Percentiles rank a stretch among this genome's conserved stretches.
Evolutionary conservation across 140 eudicot species (phyloP).

Genomic region (Oenanthe javanica): DNA sequence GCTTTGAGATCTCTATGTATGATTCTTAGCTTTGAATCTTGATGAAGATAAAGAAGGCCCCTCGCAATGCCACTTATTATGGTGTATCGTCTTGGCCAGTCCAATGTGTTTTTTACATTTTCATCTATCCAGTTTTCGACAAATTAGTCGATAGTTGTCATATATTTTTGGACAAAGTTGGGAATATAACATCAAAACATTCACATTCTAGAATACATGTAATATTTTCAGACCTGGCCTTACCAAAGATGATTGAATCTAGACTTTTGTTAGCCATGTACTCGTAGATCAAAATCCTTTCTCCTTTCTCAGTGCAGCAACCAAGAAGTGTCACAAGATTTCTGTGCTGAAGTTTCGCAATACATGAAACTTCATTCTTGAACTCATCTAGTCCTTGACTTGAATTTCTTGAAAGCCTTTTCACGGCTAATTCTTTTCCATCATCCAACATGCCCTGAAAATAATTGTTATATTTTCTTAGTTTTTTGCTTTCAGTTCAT

Average conservation of each 20-base stretch:
- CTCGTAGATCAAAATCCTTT: constrained; percentile 38
- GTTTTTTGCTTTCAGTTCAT: background rate
- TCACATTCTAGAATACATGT: background rate
- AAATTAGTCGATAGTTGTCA: background rate
- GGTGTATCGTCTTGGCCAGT: background rate
- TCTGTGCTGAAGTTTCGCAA: constrained; percentile 42
- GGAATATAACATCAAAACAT: too few relatives aligned
- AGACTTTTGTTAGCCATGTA: constrained; percentile 36
- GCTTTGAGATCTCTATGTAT: background rate
- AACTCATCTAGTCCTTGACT: constrained; percentile 42
- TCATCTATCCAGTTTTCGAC: background rate
- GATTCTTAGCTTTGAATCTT: background rate
- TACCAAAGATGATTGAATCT: background rate
- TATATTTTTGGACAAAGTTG: too few relatives aligned
- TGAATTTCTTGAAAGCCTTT: constrained; percentile 18
- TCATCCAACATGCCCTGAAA: background rate
- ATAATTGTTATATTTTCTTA: background rate
- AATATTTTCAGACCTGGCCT: background rate
- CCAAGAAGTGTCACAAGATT: constrained; percentile 46
- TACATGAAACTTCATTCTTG: constrained; percentile 41
- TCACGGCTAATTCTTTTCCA: background rate
- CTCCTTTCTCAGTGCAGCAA: constrained; percentile 36
- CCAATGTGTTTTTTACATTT: background rate
- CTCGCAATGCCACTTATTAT: background rate
- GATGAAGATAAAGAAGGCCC: background rate